Conservation (phyloP, 768 basidiomycete genomes). For the Symmetrospora coprosmae region DNA sequence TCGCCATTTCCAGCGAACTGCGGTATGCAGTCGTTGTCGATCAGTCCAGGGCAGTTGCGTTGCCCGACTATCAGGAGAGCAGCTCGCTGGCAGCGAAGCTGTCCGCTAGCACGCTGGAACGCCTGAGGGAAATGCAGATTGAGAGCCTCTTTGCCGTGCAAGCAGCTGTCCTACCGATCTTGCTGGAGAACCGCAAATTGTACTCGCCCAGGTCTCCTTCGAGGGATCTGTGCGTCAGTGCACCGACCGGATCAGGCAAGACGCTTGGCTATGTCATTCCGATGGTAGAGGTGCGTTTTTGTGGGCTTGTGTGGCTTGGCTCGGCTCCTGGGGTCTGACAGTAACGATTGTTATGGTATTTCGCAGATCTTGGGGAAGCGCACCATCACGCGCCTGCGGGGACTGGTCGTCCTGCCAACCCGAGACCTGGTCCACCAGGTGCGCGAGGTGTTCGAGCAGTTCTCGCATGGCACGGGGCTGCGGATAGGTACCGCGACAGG, state of each 20-base stretch:
- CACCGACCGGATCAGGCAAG: constrained; percentile 95
- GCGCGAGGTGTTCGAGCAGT: constrained; percentile 71
- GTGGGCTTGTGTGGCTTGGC: constrained; percentile 39
- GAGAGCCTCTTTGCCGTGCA: constrained; percentile 47
- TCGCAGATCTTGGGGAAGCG: constrained; percentile 55
- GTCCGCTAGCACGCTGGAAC: constrained; percentile 73
- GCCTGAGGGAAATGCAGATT: constrained; percentile 29
- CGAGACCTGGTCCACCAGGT: constrained; percentile 86
- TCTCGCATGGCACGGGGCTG: constrained; percentile 70
- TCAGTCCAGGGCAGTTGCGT: constrained; percentile 26
- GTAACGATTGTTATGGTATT: not conserved
- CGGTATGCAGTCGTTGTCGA: constrained; percentile 35
- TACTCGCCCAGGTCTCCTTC: constrained; percentile 42
- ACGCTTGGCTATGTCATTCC: constrained; percentile 92
- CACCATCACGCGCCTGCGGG: constrained; percentile 67
- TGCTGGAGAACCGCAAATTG: constrained; percentile 44
- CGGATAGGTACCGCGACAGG: constrained; percentile 76
- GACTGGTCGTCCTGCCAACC: constrained; percentile 80
- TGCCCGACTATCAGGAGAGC: not conserved
- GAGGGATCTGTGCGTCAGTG: constrained; percentile 79
- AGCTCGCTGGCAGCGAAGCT: constrained; percentile 16
- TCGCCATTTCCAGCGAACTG: constrained; percentile 36
- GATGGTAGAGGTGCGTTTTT: constrained; percentile 57
- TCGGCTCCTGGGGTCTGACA: not conserved
- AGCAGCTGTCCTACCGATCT: constrained; percentile 67